These are phyloP conservation scores for Microbotryomycetes sp. DNA, from an alignment of 1,284 basidiomycete genomes.

Conservation along the genomic window DNA sequence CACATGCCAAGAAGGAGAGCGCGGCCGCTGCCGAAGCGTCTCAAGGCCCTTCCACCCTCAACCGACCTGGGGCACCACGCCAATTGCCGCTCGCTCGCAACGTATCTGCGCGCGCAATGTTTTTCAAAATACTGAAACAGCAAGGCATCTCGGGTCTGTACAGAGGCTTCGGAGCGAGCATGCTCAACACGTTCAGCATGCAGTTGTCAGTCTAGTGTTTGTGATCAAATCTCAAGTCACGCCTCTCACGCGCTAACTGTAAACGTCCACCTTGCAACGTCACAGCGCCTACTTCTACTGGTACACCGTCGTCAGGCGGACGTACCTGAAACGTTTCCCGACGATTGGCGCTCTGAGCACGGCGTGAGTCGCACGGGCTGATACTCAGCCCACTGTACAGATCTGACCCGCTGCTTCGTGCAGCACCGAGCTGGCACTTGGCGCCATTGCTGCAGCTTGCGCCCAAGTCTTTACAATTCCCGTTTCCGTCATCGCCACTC, in stretches of 20 bases:
- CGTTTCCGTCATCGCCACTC: constrained; percentile 92
- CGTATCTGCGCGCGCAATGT: constrained; percentile 41
- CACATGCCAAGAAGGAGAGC: constrained; percentile 38
- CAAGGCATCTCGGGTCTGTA: constrained; percentile 80
- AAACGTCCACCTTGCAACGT: background rate
- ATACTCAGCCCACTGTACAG: too few relatives aligned
- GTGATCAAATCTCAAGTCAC: background rate
- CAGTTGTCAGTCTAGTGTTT: constrained; percentile 54
- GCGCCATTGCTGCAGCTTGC: constrained; percentile 84
- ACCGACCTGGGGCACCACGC: constrained; percentile 33
- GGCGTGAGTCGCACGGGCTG: constrained; percentile 16
- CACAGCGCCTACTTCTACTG: constrained; percentile 97
- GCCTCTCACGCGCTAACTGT: background rate
- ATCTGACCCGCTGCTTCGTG: too few relatives aligned
- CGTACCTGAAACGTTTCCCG: constrained; percentile 61
- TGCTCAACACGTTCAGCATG: constrained; percentile 96
- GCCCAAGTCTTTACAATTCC: constrained; percentile 99
- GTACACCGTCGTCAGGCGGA: constrained; percentile 79
- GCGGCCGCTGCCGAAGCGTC: background rate
- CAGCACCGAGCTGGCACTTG: constrained; percentile 70
- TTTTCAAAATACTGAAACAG: constrained; percentile 62
- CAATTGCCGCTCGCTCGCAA: constrained; percentile 26
- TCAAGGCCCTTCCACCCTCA: constrained; percentile 28
- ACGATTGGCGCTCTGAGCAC: constrained; percentile 26
- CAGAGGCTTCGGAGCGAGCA: constrained; percentile 90